phyloP scores from a whole-genome alignment of 495 filamentous ascomycete genomes.

The Penicillium nucicola region DNA sequence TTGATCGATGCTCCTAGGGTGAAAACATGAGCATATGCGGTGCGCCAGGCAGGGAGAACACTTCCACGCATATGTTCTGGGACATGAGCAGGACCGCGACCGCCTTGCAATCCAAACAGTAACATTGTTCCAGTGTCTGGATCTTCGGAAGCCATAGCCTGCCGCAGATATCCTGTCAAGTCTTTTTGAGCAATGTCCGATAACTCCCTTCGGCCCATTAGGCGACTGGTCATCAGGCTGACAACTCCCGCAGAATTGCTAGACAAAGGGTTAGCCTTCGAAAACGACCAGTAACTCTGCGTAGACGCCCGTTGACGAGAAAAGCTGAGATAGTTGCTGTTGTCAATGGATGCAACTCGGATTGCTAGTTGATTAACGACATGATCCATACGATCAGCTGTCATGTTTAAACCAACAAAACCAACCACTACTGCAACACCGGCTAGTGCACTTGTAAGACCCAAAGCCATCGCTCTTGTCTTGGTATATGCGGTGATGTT shows the following conservation, averaged over 20 bases:
- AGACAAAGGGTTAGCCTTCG: neutral
- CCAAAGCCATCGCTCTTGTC: neutral
- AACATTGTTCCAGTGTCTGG: conserved; percentile 6
- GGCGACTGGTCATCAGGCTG: conserved; percentile 17
- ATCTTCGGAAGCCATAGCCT: neutral
- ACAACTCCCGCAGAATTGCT: conserved; percentile 2
- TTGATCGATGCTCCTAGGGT: conserved; percentile 12
- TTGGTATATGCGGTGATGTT: conserved; percentile 1
- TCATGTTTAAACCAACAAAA: conserved; percentile 7
- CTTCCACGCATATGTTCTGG: conserved; percentile 7
- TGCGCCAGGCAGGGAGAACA: conserved; percentile 18
- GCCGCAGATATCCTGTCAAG: neutral
- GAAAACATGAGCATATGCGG: conserved; percentile 15
- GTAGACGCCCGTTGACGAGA: neutral
- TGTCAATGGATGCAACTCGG: neutral
- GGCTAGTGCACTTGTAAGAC: neutral
- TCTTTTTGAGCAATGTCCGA: conserved; percentile 6
- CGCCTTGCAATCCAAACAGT: conserved; percentile 21
- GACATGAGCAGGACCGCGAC: conserved; percentile 7
- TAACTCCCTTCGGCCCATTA: conserved; percentile 21
- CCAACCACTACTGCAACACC: neutral
- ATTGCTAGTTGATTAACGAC: conserved; percentile 3
- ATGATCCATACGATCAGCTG: conserved; percentile 7
- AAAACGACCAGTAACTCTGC: conserved; percentile 6
- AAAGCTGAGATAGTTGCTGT: neutral